Percentiles rank a stretch among this genome's conserved stretches.
phyloP scores from a whole-genome alignment of 1,284 basidiomycete genomes.

The Porogramme epimiltina region DNA sequence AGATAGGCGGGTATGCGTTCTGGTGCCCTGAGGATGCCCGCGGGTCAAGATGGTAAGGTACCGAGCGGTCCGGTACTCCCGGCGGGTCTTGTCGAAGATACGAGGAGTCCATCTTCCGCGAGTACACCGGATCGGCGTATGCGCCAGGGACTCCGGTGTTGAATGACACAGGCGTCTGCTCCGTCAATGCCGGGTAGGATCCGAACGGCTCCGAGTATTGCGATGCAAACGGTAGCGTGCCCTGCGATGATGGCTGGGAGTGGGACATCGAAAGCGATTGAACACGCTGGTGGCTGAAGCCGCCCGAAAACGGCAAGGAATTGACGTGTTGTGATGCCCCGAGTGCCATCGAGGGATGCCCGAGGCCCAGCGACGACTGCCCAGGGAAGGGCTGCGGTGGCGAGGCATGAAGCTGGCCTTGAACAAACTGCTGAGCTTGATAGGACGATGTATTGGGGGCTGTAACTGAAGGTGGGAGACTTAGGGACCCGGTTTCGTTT shows the following conservation, averaged over 20 bases:
- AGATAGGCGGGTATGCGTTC: slow-evolving; percentile 10
- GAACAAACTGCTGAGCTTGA: background rate
- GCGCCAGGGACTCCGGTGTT: slow-evolving; percentile 22
- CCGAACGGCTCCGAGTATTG: slow-evolving; percentile 14
- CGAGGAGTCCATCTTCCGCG: slow-evolving; percentile 9
- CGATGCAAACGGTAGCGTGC: background rate
- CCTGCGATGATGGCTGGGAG: slow-evolving; percentile 14
- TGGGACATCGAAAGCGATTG: slow-evolving; percentile 22
- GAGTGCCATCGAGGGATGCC: slow-evolving; percentile 3
- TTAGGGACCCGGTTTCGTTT: slow-evolving; percentile 5
- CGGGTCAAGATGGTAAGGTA: slow-evolving; percentile 19
- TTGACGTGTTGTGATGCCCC: slow-evolving; percentile 8
- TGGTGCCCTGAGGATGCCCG: slow-evolving; percentile 3
- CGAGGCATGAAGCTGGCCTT: slow-evolving; percentile 1
- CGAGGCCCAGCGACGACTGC: slow-evolving; percentile 12
- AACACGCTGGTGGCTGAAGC: slow-evolving; percentile 23
- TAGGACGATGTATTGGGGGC: background rate
- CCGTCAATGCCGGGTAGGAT: slow-evolving; percentile 16
- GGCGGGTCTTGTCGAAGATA: slow-evolving; percentile 17
- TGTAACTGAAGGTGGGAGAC: background rate
- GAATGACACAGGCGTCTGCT: slow-evolving; percentile 15
- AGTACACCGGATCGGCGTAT: slow-evolving; percentile 22
- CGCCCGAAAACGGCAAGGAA: slow-evolving; percentile 8
- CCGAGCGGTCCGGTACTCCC: slow-evolving; percentile 15
- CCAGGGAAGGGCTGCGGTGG: slow-evolving; percentile 9